These are phyloP conservation scores for Gypsophila paniculata DNA, from an alignment of 179 eudicot genomes.

Conservation along the genomic window DNA sequence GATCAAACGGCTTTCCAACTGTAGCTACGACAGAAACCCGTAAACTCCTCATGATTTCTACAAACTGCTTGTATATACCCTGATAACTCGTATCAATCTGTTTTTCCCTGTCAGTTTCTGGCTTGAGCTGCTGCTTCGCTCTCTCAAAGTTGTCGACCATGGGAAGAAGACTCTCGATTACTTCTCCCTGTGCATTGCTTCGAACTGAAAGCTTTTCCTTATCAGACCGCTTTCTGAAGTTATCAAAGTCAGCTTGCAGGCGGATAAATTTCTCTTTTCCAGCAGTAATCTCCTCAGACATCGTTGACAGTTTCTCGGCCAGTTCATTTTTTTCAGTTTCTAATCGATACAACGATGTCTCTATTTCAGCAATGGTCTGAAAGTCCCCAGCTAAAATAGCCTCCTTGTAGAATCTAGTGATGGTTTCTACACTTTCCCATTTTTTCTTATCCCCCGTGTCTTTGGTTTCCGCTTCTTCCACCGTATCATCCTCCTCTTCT, in stretches of 20 bases:
- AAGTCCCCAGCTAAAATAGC: constrained; percentile 59
- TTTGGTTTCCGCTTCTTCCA: constrained; percentile 28
- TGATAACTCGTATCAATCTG: constrained; percentile 86
- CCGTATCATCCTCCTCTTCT: constrained; percentile 31
- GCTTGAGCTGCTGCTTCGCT: constrained; percentile 69
- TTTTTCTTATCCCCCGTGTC: constrained; percentile 28
- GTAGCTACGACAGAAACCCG: constrained; percentile 65
- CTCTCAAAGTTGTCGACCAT: constrained; percentile 91
- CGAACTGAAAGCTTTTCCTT: constrained; percentile 59
- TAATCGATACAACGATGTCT: constrained; percentile 40
- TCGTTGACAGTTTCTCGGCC: constrained; percentile 38
- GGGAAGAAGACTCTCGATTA: constrained; percentile 79
- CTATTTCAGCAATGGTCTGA: constrained; percentile 52
- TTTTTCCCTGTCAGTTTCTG: constrained; percentile 75
- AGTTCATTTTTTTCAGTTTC: constrained; percentile 64
- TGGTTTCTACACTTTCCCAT: constrained; percentile 39
- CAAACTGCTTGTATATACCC: constrained; percentile 95
- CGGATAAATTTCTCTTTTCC: constrained; percentile 74
- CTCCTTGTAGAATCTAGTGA: constrained; percentile 61
- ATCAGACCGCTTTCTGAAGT: constrained; percentile 79
- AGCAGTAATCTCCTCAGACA: constrained; percentile 55
- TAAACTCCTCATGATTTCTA: constrained; percentile 85
- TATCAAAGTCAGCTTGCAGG: constrained; percentile 91
- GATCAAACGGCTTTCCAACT: constrained; percentile 94
- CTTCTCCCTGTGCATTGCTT: constrained; percentile 78